Base-by-base conservation (phyloP, 2,329 filamentous ascomycete species). In the Lecanicillium sp. region DNA sequence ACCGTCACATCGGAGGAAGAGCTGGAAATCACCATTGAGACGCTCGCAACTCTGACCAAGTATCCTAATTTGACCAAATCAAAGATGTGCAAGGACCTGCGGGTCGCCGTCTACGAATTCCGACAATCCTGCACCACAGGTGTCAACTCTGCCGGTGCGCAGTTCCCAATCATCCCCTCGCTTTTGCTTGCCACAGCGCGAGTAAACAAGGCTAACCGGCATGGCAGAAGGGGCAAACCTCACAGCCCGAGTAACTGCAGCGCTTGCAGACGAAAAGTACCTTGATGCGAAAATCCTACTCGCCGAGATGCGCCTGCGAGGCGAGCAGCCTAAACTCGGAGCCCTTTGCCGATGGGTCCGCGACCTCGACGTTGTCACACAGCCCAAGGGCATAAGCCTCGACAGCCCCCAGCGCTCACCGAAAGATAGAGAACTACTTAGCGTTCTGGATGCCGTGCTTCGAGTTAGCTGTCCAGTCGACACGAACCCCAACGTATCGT, bases 261-360 rank as follows among this genome's bases (percentile, higher is more conserved):
- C 81, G 3, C 61, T 86, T 0, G 70, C 74, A 17, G 81, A 85
- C 54, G 77, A 70, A 36, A 76, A 78, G 51, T 81, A 79, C 46
- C 68, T 66, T 9, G 80, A 84, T n/a, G 79, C 80, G 5, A 69
- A 69, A 37, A 69, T 85, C 13, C 54, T 84, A 12, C 68, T 86
- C 1, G 73, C 80, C 1, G 81, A 85, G 60, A 85, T 85, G 81
- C 69, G 72, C 20, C 77, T 85, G 14, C 65, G 80, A n/a, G 63
- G 67, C 3, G 71, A 84, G 44, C 69, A 74, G 14, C 81, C 81
- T 0, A 82, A 82, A 47, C 60, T 85, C 0, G 81, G 81, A 15
- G 79, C 81, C 2, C 58, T 85, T 7, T 84, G 80, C 55, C 74
- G 81, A 41, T 86, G 81, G 81, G 81, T 85, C 4, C 71, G 81